Evolutionary conservation across 768 basidiomycete species (phyloP).

Genomic region (Ramaria rubella): DNA sequence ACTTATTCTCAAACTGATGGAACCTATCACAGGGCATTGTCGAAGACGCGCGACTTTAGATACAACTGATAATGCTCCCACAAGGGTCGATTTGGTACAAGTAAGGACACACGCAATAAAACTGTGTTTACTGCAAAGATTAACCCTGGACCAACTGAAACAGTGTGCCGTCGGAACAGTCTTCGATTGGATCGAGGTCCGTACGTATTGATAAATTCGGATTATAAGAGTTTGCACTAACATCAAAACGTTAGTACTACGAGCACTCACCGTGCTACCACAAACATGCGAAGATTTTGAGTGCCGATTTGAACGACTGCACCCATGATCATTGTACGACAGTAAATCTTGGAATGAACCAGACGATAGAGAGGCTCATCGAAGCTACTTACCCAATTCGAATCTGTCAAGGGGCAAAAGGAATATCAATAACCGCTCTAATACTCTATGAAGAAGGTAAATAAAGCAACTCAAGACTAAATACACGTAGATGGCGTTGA

Average conservation of each 20-base stretch:
- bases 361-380: conserved; percentile 44
- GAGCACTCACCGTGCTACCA: conserved; percentile 1
- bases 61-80: conserved; percentile 43
- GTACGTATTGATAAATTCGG: conserved; percentile 4
- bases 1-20: background rate
- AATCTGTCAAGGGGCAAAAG: conserved; percentile 45
- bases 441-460: conserved; percentile 18
- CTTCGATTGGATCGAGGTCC: background rate
- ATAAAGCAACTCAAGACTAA: background rate
- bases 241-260: background rate
- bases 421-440: conserved; percentile 49
- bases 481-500: conserved; percentile 26
- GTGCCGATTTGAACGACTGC: conserved; percentile 8
- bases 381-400: conserved; percentile 46
- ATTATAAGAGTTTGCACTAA: background rate
- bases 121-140: conserved; percentile 49
- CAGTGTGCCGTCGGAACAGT: background rate
- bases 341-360: conserved; percentile 14
- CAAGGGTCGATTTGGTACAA: background rate
- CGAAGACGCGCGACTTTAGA: conserved; percentile 82
- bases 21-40: conserved; percentile 80
- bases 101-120: conserved; percentile 2
- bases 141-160: conserved; percentile 67
- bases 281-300: conserved; percentile 9
- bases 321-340: conserved; percentile 3